Evolutionary conservation across 1,284 basidiomycete genomes (phyloP).

Genomic region (Trametes hirsuta): DNA sequence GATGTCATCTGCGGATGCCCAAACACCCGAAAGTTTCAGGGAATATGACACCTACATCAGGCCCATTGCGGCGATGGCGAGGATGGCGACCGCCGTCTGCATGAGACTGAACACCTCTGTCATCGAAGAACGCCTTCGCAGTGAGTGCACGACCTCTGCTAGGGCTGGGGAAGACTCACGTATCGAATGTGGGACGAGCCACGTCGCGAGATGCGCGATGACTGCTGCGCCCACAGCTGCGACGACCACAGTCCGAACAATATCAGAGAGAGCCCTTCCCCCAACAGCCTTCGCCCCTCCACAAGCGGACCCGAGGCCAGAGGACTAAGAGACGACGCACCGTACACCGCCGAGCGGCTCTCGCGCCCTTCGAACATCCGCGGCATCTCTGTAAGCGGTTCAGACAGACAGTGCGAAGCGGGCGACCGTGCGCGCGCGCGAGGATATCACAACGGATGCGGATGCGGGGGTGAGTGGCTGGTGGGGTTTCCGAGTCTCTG

Average conservation of each 20-base stretch:
- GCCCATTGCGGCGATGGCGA: constrained; percentile 64
- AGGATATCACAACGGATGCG: background rate
- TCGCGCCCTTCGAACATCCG: constrained; percentile 20
- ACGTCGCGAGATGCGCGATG: constrained; percentile 24
- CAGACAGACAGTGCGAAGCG: background rate
- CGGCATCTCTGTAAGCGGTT: constrained; percentile 8
- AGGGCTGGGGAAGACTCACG: constrained; percentile 20
- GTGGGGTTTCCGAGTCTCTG: background rate
- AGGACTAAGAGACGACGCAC: constrained; percentile 9
- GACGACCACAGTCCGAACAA: background rate
- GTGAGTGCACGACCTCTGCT: background rate
- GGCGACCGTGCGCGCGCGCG: background rate
- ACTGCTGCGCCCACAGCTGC: constrained; percentile 19
- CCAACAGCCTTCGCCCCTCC: background rate
- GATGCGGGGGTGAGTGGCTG: background rate
- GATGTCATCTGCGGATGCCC: constrained; percentile 17
- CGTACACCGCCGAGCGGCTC: constrained; percentile 19
- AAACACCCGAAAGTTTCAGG: background rate
- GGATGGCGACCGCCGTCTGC: constrained; percentile 71
- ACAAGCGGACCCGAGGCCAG: background rate
- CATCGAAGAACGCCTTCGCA: background rate
- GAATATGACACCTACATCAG: constrained; percentile 53
- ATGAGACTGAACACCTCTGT: constrained; percentile 69
- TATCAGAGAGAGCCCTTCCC: background rate
- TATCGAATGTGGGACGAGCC: constrained; percentile 25